These are phyloP conservation scores for Sarocladium brachiariae DNA, from an alignment of 2,329 filamentous ascomycete species.

Conservation along the genomic window DNA sequence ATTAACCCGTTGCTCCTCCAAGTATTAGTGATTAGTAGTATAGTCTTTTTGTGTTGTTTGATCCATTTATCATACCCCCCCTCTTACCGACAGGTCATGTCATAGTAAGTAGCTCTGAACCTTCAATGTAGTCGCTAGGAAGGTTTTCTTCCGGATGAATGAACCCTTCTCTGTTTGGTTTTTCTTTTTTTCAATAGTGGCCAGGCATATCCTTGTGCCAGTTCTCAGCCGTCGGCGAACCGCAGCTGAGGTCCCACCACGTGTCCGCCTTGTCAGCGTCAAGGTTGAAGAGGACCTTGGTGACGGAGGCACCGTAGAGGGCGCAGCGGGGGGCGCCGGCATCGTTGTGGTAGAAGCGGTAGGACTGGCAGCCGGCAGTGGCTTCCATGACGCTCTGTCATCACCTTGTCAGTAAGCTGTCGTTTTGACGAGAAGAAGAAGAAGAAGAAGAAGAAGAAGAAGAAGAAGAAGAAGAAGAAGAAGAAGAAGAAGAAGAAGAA, in stretches of 20 bases:
- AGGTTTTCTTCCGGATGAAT: too few species aligned
- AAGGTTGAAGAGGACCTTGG: constrained; percentile 22
- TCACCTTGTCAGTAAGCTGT: too few species aligned
- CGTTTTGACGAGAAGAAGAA: too few species aligned
- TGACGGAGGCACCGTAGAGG: constrained; percentile 27
- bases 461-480: too few species aligned
- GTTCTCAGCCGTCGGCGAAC: constrained; percentile 22
- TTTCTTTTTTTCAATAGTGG: not conserved
- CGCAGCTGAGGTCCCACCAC: constrained; percentile 31
- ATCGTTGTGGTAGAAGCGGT: constrained; percentile 27
- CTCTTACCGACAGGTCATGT: too few species aligned
- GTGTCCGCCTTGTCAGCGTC: constrained; percentile 21
- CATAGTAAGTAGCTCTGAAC: too few species aligned
- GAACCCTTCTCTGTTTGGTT: not conserved
- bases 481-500: too few species aligned
- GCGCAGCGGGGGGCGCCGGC: constrained; percentile 26
- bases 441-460: too few species aligned
- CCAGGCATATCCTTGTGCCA: constrained; percentile 14
- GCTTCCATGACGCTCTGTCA: constrained; percentile 23
- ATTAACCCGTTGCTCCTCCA: not conserved
- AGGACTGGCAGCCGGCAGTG: constrained; percentile 27
- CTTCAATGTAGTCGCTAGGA: too few species aligned
- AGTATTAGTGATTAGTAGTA: constrained; percentile 2
- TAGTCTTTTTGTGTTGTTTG: not conserved
- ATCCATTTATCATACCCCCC: not conserved